Evolutionary conservation across 2,329 filamentous ascomycete species (phyloP).

Genomic region (Geosmithia putterillii): DNA sequence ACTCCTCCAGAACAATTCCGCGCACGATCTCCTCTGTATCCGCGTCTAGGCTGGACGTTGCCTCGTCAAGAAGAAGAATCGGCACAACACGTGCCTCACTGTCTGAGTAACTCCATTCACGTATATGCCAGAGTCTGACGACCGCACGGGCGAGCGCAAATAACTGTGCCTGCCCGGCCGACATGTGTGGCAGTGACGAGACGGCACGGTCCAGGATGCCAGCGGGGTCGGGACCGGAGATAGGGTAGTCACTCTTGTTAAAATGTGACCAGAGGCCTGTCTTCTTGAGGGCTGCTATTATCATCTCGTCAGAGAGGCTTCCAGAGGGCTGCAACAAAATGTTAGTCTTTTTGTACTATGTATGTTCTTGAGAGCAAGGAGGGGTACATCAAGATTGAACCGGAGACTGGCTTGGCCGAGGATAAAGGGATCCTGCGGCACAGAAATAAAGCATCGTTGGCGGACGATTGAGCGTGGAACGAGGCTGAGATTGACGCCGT

Average conservation of each 20-base stretch:
- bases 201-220: background rate
- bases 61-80: conserved; percentile 83
- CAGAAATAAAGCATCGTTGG: background rate
- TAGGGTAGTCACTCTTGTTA: background rate
- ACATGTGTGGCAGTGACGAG: background rate
- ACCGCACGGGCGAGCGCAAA: background rate
- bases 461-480: background rate
- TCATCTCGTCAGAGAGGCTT: background rate
- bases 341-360: background rate
- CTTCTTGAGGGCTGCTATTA: background rate
- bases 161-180: background rate
- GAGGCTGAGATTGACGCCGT: background rate
- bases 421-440: background rate
- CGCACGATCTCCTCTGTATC: conserved; percentile 68
- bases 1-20: conserved; percentile 42
- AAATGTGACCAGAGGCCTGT: background rate
- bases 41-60: conserved; percentile 80
- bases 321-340: background rate
- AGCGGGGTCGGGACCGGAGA: background rate
- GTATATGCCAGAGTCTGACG: background rate
- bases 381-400: background rate
- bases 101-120: background rate
- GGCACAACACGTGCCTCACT: conserved; percentile 18
- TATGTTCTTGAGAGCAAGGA: background rate
- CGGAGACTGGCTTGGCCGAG: background rate